Percentiles rank a stretch among this genome's conserved stretches.
These are phyloP conservation scores for Salpingoeca rosetta DNA, from an alignment of 78 protist species.

Conservation along the genomic window DNA sequence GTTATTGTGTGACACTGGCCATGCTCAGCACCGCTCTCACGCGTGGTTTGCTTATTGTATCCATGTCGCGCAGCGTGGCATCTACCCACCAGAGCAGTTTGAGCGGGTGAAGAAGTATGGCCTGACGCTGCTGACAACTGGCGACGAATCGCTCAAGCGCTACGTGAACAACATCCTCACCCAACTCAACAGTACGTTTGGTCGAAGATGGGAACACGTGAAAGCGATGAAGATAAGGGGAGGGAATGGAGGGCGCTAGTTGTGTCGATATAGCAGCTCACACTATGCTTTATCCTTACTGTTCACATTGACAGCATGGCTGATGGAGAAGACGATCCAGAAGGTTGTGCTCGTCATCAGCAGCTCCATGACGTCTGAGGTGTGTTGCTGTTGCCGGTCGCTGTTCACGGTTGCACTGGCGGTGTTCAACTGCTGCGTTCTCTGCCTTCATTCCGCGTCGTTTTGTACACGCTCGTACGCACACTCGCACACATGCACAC, in stretches of 20 bases:
- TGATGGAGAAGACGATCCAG: slow-evolving; percentile 68
- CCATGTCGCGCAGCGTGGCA: slow-evolving; percentile 72
- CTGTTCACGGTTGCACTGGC: no score
- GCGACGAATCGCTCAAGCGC: slow-evolving; percentile 64
- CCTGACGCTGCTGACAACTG: slow-evolving; percentile 71
- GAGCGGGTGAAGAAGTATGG: slow-evolving; percentile 76
- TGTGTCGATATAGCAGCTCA: neutral
- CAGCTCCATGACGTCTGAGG: slow-evolving; percentile 43
- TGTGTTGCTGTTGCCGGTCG: neutral
- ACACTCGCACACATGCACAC: no score
- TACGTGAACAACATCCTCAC: slow-evolving; percentile 74
- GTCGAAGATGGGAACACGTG: no score
- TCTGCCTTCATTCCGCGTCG: no score
- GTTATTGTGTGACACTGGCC: neutral
- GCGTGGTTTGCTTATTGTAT: neutral
- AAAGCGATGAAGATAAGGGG: no score
- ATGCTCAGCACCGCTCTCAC: neutral
- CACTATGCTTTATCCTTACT: neutral
- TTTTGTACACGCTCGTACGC: no score
- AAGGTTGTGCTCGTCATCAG: slow-evolving; percentile 88
- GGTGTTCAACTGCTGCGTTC: no score
- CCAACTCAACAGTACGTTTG: slow-evolving; percentile 62
- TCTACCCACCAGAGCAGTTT: slow-evolving; percentile 93
- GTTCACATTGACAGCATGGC: slow-evolving; percentile 66
- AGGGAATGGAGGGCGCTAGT: no score